Evolutionary conservation across 768 basidiomycete species (phyloP), one percentile per base, ranked within the genome.

Genomic region (Boletus insuetus): DNA sequence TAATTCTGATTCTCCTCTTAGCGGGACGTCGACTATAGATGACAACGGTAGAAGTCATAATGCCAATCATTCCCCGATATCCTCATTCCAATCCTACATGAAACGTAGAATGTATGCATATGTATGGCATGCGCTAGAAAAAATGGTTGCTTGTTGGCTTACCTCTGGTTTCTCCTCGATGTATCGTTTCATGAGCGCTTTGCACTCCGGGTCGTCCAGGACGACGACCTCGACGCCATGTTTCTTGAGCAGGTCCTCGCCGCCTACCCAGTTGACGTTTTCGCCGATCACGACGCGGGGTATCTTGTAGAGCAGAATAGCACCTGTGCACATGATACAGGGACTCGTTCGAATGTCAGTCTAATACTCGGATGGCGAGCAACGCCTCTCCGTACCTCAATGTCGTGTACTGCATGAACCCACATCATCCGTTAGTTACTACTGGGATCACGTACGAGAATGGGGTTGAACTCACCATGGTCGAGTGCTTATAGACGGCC

Each of bases 271-370:
- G 37, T 75, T 86, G 17, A 56, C 44, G 58, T 85, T 84, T 64
- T 87, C 85, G 17, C 84, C 85, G 45, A 87, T 81, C 12, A 88
- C 84, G 9, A 86, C 79, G 7, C 85, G 77, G 6, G 82, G 81
- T 39, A 87, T 85, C 44, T 79, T 79, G 69, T 84, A 86, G 11
- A 86, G 72, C n/a, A 83, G 55, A 24, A 84, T 80, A 1, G 84
- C 79, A 9, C 84, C 85, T 1, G 79, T 76, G 61, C 86, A 87
- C 86, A 86, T 85, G 49, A 72, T 77, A 61, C 86, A 87, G 3
- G 86, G 86, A 42, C 50, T 44, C 26, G 8, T 0, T 9, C 26
- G 26, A 29, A 8, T 8, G 26, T 29, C 26, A 29, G 26, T 29
- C 26, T 29, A 1, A 9, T 29, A 29, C 26, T 29, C 26, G 26